A percentile compares a stretch with the other conserved stretches of the same genome.
Evolutionary conservation across 2,329 filamentous ascomycete genomes (phyloP).

Genomic region (Talaromyces piceae): DNA sequence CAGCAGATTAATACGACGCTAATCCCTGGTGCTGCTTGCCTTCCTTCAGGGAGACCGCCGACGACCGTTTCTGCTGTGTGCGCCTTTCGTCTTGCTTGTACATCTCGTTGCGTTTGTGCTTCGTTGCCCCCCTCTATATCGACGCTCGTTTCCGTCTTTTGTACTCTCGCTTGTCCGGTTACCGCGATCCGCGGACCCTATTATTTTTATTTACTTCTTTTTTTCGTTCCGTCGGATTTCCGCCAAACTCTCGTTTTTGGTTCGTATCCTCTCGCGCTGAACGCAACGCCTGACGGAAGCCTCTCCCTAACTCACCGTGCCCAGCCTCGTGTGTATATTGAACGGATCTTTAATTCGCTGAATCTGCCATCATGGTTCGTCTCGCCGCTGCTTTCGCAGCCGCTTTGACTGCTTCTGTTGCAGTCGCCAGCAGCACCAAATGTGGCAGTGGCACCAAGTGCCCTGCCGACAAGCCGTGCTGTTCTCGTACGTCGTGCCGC

Average conservation of each 20-base stretch:
- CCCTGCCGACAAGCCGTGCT: constrained; percentile 66
- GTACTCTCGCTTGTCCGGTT: neutral
- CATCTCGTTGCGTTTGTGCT: constrained; percentile 1
- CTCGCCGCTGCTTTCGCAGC: constrained; percentile 27
- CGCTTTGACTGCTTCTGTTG: constrained; percentile 24
- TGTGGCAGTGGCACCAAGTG: constrained; percentile 52
- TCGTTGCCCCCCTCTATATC: neutral
- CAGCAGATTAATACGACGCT: neutral
- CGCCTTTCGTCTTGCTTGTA: constrained; percentile 1
- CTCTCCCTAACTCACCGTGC: neutral
- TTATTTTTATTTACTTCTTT: neutral
- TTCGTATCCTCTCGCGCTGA: neutral
- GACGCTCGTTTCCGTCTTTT: constrained; percentile 1
- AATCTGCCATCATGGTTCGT: constrained; percentile 30
- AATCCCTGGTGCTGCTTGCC: neutral
- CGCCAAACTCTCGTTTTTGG: neutral
- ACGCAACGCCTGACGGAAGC: neutral
- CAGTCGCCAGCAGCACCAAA: constrained; percentile 18
- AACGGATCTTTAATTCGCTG: neutral
- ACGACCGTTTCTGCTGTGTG: neutral
- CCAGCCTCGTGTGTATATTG: neutral
- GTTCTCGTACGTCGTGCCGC: constrained; percentile 57
- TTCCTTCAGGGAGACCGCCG: neutral
- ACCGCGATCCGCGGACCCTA: neutral
- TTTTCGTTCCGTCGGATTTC: constrained; percentile 1